Conservation (phyloP, 352 stramenopile species). For the Peronospora belbahrii region DNA sequence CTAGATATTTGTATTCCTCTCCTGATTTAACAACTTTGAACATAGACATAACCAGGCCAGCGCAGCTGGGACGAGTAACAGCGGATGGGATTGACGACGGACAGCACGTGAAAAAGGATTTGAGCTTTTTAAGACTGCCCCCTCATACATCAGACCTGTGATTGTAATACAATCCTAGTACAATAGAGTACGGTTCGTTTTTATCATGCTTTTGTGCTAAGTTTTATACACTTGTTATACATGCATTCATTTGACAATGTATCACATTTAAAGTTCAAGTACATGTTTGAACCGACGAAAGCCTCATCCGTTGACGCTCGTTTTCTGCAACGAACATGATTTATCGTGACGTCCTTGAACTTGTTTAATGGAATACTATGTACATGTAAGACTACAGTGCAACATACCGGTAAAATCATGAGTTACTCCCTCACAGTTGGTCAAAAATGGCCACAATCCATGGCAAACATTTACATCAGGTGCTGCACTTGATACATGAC, state of each 20-base stretch:
- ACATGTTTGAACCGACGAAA: neutral
- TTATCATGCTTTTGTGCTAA: too few relatives aligned
- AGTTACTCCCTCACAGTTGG: neutral
- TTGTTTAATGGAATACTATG: neutral
- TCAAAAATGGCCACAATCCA: slow-evolving; percentile 4
- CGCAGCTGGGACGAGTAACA: slow-evolving; percentile 14
- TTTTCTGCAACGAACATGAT: slow-evolving; percentile 31
- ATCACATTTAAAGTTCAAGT: neutral
- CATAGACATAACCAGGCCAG: slow-evolving; percentile 9
- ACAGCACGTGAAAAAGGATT: slow-evolving; percentile 12
- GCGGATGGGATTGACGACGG: slow-evolving; percentile 11
- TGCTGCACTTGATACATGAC: slow-evolving; percentile 1
- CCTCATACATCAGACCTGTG: too few relatives aligned
- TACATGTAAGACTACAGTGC: too few relatives aligned
- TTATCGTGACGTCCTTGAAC: slow-evolving; percentile 10
- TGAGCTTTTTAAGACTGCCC: slow-evolving; percentile 6
- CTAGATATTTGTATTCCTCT: slow-evolving; percentile 3
- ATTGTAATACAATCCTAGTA: too few relatives aligned
- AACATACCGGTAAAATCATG: slow-evolving; percentile 2
- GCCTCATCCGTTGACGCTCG: slow-evolving; percentile 1
- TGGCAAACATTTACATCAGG: slow-evolving; percentile 3
- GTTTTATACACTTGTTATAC: neutral
- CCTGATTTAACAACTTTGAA: slow-evolving; percentile 12
- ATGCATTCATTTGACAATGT: slow-evolving; percentile 3
- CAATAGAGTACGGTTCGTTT: too few relatives aligned